A percentile compares a stretch with the other conserved stretches of the same genome.
Evolutionary conservation across 2,329 filamentous ascomycete species (phyloP).

Genomic region (Stagonosporopsis chrysanthemi): DNA sequence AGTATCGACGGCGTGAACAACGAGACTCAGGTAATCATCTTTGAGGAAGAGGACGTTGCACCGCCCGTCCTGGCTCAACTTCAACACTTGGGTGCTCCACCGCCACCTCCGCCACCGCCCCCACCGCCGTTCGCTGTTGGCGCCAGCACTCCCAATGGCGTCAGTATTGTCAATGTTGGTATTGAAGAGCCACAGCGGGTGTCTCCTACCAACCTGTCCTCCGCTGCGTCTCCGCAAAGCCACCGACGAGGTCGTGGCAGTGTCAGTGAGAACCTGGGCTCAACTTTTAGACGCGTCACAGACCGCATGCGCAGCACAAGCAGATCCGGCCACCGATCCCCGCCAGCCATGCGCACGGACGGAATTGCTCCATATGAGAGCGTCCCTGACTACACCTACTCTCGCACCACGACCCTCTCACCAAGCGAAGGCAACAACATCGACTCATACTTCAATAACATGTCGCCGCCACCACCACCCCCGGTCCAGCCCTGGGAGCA

Average conservation of each 20-base stretch:
- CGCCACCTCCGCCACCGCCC: slow-evolving; percentile 58
- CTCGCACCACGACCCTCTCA: slow-evolving; percentile 37
- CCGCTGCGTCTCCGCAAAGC: slow-evolving; percentile 49
- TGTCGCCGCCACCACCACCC: slow-evolving; percentile 48
- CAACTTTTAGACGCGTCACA: slow-evolving; percentile 56
- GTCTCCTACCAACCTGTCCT: slow-evolving; percentile 35
- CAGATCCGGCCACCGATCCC: slow-evolving; percentile 60
- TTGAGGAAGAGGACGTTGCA: slow-evolving; percentile 50
- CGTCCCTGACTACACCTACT: slow-evolving; percentile 46
- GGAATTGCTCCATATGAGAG: slow-evolving; percentile 55
- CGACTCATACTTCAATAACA: slow-evolving; percentile 39
- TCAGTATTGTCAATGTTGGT: slow-evolving; percentile 55
- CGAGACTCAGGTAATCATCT: slow-evolving; percentile 53
- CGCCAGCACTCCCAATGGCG: slow-evolving; percentile 32
- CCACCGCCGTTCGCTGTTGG: slow-evolving; percentile 31
- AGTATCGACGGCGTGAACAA: slow-evolving; percentile 63
- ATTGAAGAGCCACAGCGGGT: slow-evolving; percentile 50
- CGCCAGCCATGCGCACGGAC: slow-evolving; percentile 45
- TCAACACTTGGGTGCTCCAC: slow-evolving; percentile 65
- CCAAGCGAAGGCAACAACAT: slow-evolving; percentile 37
- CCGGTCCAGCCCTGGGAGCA: slow-evolving; percentile 50
- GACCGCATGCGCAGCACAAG: slow-evolving; percentile 67
- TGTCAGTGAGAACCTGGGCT: slow-evolving; percentile 65
- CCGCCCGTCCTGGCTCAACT: slow-evolving; percentile 67
- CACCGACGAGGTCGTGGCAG: slow-evolving; percentile 64